These are phyloP conservation scores for Eragrostis nindensis DNA, from an alignment of 176 grass and related monocot genomes.

Conservation along the genomic window DNA sequence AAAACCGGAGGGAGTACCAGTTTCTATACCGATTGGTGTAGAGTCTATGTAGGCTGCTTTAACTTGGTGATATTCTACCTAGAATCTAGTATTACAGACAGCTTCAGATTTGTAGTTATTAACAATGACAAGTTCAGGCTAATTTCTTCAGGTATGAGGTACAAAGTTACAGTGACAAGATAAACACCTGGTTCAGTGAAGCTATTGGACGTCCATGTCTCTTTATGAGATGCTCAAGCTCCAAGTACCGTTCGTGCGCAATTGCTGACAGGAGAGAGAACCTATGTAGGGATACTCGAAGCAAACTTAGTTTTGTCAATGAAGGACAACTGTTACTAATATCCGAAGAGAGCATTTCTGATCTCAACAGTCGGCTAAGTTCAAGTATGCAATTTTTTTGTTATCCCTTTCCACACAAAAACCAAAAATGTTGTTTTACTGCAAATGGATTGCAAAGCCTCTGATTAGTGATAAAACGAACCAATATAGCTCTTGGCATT, in stretches of 20 bases:
- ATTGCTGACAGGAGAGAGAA: slow-evolving; percentile 27
- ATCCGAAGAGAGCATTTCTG: slow-evolving; percentile 75
- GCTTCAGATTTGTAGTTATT: slow-evolving; percentile 7
- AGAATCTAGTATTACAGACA: neutral
- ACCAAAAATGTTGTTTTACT: neutral
- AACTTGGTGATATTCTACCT: neutral
- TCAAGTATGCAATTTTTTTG: slow-evolving; percentile 54
- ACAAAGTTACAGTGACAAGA: slow-evolving; percentile 58
- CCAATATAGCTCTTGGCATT: neutral
- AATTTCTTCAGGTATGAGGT: slow-evolving; percentile 72
- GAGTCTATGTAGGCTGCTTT: slow-evolving; percentile 5
- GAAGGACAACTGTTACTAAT: slow-evolving; percentile 86
- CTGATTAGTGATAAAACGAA: neutral
- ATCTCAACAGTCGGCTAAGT: slow-evolving; percentile 76
- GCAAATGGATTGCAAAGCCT: neutral
- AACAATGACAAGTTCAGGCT: neutral
- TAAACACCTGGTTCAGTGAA: slow-evolving; percentile 83
- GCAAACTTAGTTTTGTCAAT: slow-evolving; percentile 86
- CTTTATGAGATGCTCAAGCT: slow-evolving; percentile 77
- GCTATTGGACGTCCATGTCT: slow-evolving; percentile 76
- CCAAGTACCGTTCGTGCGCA: slow-evolving; percentile 50
- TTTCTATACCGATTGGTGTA: neutral
- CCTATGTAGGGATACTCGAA: slow-evolving; percentile 70
- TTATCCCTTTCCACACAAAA: neutral
- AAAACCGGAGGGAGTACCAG: no score